A percentile compares a stretch with the other conserved stretches of the same genome.
These are phyloP conservation scores for Rauvolfia tetraphylla DNA, from an alignment of 257 asterid genomes.

Conservation along the genomic window DNA sequence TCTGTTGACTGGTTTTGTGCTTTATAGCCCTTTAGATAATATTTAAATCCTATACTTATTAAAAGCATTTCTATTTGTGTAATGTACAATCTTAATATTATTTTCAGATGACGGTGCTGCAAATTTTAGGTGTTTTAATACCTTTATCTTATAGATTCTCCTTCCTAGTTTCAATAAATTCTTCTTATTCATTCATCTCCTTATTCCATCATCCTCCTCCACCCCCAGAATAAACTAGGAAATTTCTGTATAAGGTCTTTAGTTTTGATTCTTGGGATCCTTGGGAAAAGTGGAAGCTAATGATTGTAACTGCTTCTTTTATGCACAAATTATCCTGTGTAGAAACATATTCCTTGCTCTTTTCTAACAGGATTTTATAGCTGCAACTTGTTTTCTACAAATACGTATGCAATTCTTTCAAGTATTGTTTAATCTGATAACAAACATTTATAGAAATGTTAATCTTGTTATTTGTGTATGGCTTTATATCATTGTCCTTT, in stretches of 20 bases:
- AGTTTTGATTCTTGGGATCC: neutral
- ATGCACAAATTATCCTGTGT: neutral
- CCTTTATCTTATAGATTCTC: neutral
- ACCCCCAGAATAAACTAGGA: neutral
- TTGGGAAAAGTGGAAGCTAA: neutral
- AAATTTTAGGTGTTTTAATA: slow-evolving; percentile 5
- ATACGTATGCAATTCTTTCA: neutral
- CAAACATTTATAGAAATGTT: neutral
- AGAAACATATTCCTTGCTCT: neutral
- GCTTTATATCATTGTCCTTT: slow-evolving; percentile 17
- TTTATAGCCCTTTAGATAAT: neutral
- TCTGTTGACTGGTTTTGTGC: neutral
- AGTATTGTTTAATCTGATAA: neutral
- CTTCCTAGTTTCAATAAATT: neutral
- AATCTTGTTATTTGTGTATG: neutral
- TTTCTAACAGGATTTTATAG: neutral
- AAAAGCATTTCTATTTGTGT: neutral
- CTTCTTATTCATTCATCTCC: neutral
- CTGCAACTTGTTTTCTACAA: neutral
- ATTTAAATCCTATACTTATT: neutral
- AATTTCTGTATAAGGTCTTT: neutral
- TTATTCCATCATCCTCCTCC: neutral
- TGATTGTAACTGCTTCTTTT: neutral
- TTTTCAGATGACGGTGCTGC: neutral
- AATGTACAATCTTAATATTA: neutral